Base-by-base conservation (phyloP, 495 filamentous ascomycete species). In the Podospora bellae-mahoneyi region DNA sequence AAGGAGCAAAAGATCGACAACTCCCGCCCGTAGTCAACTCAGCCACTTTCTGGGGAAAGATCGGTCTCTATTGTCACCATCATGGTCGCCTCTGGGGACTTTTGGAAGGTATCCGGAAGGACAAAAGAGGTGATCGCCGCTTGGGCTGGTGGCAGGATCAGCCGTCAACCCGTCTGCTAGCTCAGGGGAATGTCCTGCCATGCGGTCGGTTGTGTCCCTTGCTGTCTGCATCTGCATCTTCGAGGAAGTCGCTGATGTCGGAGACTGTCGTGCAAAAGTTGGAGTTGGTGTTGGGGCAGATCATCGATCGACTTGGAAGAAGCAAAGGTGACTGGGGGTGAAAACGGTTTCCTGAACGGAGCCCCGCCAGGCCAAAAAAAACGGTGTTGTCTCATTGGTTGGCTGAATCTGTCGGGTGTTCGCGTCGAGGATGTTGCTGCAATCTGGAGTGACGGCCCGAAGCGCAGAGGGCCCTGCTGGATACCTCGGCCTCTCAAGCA, bases 371-470 rank as follows among this genome's bases (percentile, higher is more conserved):
- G 34, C 13, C n/a, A 66, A 68, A 72, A 72, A 23, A 66, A 68
- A 72, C 60, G 67, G 32, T 5, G 54, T 2, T 6, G 13, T 44
- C 5, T 57, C 39, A 71, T 76, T 77, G 74, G 75, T 18, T 60
- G 75, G 72, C 48, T 67, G 68, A 77, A 73, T 71, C 34, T 19
- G 62, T 72, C 58, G 67, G 44, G n/a, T 66, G 66, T 58, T 69
- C 69, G 68, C 62, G 62, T 67, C 66, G 57, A 66, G 58, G 61
- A 39, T 55, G 32, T 64, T 60, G 55, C 30, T 60, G 69, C 74
- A 77, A 76, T 77, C 75, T 77, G 75, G 75, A 77, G 64, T 76
- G 57, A 61, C 75, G 75, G 75, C 70, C 75, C 75, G 75, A 69
- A 26, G 66, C 69, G 70, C 48, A 62, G n/a, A n/a, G 65, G 23